A percentile compares a stretch with the other conserved stretches of the same genome.
These are phyloP conservation scores for Cladosporium austrohemisphaericum DNA, from an alignment of 2,329 filamentous ascomycete species.

Conservation along the genomic window DNA sequence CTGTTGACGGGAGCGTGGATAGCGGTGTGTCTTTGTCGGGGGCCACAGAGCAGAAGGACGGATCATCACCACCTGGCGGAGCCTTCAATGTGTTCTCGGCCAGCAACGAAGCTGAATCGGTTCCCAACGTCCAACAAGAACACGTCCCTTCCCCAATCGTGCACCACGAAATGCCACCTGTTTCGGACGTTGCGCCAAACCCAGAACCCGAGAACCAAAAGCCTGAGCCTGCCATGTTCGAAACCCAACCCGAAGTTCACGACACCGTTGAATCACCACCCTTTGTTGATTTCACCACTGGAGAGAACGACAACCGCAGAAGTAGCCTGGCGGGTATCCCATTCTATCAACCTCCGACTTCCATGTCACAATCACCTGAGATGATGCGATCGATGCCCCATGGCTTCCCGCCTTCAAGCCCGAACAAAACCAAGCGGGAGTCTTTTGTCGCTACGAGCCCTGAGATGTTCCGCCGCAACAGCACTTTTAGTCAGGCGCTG, in stretches of 20 bases:
- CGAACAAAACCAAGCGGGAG: slow-evolving; percentile 24
- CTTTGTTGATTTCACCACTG: not conserved
- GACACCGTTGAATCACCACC: slow-evolving; percentile 16
- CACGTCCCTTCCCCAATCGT: not conserved
- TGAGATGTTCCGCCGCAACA: slow-evolving; percentile 11
- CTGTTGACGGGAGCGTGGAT: slow-evolving; percentile 28
- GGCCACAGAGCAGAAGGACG: slow-evolving; percentile 17
- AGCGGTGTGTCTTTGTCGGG: slow-evolving; percentile 29
- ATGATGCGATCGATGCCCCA: slow-evolving; percentile 22
- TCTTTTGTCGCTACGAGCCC: slow-evolving; percentile 15
- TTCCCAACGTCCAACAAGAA: slow-evolving; percentile 5
- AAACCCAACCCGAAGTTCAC: slow-evolving; percentile 11
- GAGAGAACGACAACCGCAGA: slow-evolving; percentile 4
- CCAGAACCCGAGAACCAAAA: not conserved
- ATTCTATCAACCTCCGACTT: slow-evolving; percentile 29
- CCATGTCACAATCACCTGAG: slow-evolving; percentile 29
- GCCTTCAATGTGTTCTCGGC: slow-evolving; percentile 4
- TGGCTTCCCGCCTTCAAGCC: slow-evolving; percentile 2
- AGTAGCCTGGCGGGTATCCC: slow-evolving; percentile 17
- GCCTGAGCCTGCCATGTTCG: not conserved
- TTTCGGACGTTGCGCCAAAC: not conserved
- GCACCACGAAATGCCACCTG: slow-evolving; percentile 7
- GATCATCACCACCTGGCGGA: slow-evolving; percentile 6
- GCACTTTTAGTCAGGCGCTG: slow-evolving; percentile 10
- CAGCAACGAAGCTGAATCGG: not conserved